phyloP scores from a whole-genome alignment of 345 rosid species.

The Xanthoceras sorbifolium region DNA sequence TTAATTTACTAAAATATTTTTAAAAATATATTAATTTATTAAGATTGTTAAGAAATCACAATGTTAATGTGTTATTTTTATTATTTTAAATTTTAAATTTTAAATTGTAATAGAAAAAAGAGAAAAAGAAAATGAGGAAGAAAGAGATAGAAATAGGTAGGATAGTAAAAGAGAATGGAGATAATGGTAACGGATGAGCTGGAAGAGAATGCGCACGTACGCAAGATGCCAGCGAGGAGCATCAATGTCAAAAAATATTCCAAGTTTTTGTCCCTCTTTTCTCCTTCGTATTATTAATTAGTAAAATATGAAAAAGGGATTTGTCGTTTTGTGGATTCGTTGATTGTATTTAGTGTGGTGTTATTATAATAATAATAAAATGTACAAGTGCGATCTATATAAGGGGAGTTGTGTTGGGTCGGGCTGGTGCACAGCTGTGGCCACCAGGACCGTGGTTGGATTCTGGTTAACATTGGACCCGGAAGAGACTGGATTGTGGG shows the following conservation, averaged over 20 bases:
- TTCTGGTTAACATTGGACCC: constrained; percentile 17
- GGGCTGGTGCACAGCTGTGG: constrained; percentile 21
- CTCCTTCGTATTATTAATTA: no score
- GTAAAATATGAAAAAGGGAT: background rate
- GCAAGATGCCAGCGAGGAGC: constrained; percentile 34
- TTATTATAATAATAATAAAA: background rate
- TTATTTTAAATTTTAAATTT: no score
- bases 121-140: no score
- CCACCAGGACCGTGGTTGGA: constrained; percentile 24
- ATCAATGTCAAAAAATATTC: constrained; percentile 25
- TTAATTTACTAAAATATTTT: no score
- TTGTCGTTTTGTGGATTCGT: background rate
- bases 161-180: background rate
- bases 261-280: background rate
- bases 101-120: no score
- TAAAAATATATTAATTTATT: no score
- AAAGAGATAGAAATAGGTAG: no score
- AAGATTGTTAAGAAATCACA: background rate
- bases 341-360: background rate
- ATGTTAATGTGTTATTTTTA: no score
- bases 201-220: constrained; percentile 32
- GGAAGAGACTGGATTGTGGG: background rate
- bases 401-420: no score
- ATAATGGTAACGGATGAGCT: constrained; percentile 28
- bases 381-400: no score